Evolutionary conservation across 805 yeast species (phyloP), one percentile per base, ranked within the genome.

Genomic region (Saturnispora kantuleensis): DNA sequence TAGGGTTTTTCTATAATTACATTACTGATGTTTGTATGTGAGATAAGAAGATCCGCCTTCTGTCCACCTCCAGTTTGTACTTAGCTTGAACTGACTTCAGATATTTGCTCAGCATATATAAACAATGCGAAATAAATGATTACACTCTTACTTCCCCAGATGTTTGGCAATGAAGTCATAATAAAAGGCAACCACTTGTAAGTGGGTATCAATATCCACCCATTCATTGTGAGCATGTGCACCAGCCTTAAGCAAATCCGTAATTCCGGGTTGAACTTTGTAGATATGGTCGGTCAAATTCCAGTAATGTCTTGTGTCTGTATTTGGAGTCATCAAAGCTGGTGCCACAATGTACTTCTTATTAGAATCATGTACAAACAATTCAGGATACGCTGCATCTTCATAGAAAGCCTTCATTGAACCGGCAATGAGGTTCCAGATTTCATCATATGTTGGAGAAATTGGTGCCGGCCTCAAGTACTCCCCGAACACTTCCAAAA

Each of bases 231-330:
- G 79, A 29, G 83, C 75, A 63, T 83, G 90, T 33, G 70, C 64
- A 38, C 70, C 65, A 31, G 56, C 56, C n/a, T 50, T 46, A 30
- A 49, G 41, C 13, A 49, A 32, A 32, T 49, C 44, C 33, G 60
- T 16, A n/a, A 46, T 60, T 28, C 59, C 62, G 7, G 84, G 81
- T 33, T 68, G 65, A 56, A 70, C 79, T 47, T 88, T 68, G 65
- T 67, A 82, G 46, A 82, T 78, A 53, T 79, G 69, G 17, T 65
- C 57, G 1, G 81, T 72, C 52, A 82, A 63, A 41, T 64, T 57
- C 86, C 85, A 79, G 60, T 78, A 82, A 54, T 71, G 68, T 47
- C 67, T 64, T 4, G 87, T 81, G 56, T 82, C 89, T 7, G 88
- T 81, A 59, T 81, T 81, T n/a, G 81, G 87, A 2, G 84, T 68